phyloP scores from a whole-genome alignment of 177 flowering plant genomes.

The Vitis hybrid region DNA sequence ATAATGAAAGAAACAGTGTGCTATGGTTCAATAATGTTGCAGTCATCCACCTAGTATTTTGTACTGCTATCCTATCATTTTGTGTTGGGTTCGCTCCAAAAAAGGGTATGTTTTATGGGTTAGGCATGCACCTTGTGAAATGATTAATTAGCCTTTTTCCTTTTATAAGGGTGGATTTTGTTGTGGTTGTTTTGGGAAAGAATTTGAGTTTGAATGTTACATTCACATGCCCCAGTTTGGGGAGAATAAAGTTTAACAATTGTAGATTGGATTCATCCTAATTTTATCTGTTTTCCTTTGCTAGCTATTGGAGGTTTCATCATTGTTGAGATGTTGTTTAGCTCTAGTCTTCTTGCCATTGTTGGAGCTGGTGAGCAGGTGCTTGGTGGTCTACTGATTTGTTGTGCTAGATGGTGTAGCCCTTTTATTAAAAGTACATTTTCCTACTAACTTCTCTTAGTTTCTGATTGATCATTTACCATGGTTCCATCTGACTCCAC shows the following conservation, averaged over 20 bases:
- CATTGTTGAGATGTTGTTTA: slow-evolving; percentile 86
- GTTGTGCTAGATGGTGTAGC: neutral
- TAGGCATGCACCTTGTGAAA: too few species aligned
- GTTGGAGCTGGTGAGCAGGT: slow-evolving; percentile 99
- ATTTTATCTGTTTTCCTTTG: slow-evolving; percentile 13
- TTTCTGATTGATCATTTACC: slow-evolving; percentile 5
- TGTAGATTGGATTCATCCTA: neutral
- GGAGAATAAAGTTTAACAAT: neutral
- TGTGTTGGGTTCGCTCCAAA: too few species aligned
- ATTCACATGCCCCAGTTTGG: neutral
- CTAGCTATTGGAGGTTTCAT: slow-evolving; percentile 71
- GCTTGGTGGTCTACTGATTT: neutral
- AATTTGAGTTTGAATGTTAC: neutral
- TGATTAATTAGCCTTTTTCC: too few species aligned
- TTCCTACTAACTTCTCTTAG: neutral
- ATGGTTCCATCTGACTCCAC: slow-evolving; percentile 21
- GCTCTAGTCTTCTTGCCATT: slow-evolving; percentile 84
- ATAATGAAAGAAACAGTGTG: too few species aligned
- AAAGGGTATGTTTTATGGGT: too few species aligned
- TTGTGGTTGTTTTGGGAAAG: too few species aligned
- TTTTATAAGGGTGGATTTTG: too few species aligned
- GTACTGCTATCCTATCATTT: too few species aligned
- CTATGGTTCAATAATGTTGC: too few species aligned
- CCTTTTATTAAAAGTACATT: neutral
- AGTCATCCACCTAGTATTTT: too few species aligned